These are phyloP conservation scores for Arxiozyma slooffiae DNA, from an alignment of 1,139 yeast genomes.

Conservation along the genomic window DNA sequence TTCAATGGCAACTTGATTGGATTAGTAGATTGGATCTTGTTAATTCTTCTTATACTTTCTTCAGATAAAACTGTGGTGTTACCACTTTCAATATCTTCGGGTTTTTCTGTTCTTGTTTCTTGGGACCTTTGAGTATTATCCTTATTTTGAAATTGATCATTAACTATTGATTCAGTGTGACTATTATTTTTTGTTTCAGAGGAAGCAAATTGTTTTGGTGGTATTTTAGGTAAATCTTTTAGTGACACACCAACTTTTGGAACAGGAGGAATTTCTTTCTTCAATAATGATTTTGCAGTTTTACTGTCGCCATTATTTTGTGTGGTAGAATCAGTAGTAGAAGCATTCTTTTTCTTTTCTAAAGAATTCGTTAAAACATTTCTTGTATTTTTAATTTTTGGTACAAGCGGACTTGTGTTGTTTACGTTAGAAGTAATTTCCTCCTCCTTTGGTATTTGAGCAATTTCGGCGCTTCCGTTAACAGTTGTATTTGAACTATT, in stretches of 20 bases:
- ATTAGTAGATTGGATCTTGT: background rate
- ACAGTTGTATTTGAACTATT: background rate
- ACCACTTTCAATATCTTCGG: background rate
- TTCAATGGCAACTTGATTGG: slow-evolving; percentile 1
- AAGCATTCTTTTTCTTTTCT: background rate
- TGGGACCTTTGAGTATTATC: background rate
- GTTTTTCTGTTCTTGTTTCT: background rate
- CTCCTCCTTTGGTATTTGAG: background rate
- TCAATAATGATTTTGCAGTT: background rate
- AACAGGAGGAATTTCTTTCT: background rate
- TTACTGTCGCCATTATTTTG: background rate
- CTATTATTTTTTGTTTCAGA: background rate
- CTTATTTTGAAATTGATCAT: background rate
- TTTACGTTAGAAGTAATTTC: background rate
- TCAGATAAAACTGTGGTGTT: background rate
- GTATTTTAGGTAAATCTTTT: background rate
- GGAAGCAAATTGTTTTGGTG: background rate
- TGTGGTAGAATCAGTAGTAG: background rate
- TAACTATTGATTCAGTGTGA: background rate
- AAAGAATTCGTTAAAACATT: background rate
- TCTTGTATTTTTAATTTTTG: background rate
- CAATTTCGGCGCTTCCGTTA: background rate
- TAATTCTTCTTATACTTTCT: slow-evolving; percentile 1
- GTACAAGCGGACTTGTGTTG: background rate
- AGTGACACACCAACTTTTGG: background rate